Base-by-base conservation (phyloP, 2,329 filamentous ascomycete genomes). In the Clonostachys sp. region DNA sequence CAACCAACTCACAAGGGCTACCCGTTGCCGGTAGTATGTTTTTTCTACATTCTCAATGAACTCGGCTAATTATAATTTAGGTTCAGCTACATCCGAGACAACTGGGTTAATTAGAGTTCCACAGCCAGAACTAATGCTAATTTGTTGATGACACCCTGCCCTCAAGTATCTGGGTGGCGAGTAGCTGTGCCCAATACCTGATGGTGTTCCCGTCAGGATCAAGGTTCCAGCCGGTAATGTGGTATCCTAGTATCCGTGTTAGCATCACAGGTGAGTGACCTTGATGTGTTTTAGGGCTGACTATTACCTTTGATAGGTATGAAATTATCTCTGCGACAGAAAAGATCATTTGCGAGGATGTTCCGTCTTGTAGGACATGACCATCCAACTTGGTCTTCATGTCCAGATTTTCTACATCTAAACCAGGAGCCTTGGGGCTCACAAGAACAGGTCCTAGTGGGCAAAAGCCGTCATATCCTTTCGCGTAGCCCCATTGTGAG, bases 401-500 rank as follows among this genome's bases (percentile, higher is more conserved):
- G 12, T 40, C 42, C 5, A 55, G 41, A 5, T 44, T 6, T 42
- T 52, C 2, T 50, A 42, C 13, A 18, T 45, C 35, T 24, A 49
- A 49, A 1, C 45, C 49, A 2, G 54, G 39, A 12, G 46, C 44
- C 41, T 42, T 41, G 4, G 47, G 36, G 6, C 45, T 48, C 3
- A 57, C 56, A 1, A 58, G 33, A 30, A 49, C 51, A 2, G 55
- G 55, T 0, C 71, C 74, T 46, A 77, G 62, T 0, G 74, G 74
- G 51, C 72, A 75, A 10, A 70, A 61, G 12, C 67, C 68, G 52
- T 78, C 74, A 45, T 75, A 76, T 0, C 73, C 71, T 54, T 78
- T 77, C 24, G 70, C 72, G 50, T 70, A 77, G 44, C 69, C 70
- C 74, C 74, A 77, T 50, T 78, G 74, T 44, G 60, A 66, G 48